phyloP scores from a whole-genome alignment of 2,329 filamentous ascomycete species.

The Metarhizium humberi region DNA sequence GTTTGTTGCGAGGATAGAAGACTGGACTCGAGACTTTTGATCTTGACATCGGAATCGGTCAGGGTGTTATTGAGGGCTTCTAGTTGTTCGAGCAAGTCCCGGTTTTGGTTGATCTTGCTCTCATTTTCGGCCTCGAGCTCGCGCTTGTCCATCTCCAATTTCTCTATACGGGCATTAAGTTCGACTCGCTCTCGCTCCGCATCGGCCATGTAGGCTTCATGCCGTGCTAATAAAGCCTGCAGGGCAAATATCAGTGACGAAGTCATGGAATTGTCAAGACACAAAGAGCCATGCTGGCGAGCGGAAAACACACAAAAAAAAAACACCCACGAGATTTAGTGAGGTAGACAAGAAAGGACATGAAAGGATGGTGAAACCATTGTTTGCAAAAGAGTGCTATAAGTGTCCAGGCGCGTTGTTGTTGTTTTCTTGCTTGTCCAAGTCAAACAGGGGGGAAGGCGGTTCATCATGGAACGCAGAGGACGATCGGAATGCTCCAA shows the following conservation, averaged over 20 bases:
- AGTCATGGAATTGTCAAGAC: conserved; percentile 10
- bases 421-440: neutral
- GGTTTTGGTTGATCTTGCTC: conserved; percentile 73
- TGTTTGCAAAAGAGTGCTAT: neutral
- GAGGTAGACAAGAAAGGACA: neutral
- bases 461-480: neutral
- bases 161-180: conserved; percentile 63
- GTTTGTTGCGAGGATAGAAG: conserved; percentile 71
- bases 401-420: neutral
- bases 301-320: neutral
- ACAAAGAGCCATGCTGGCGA: neutral
- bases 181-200: conserved; percentile 75
- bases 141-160: conserved; percentile 65
- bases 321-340: neutral
- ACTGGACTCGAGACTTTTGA: conserved; percentile 66
- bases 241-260: conserved; percentile 61
- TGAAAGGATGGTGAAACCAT: neutral
- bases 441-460: neutral
- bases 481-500: conserved; percentile 4
- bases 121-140: conserved; percentile 70
- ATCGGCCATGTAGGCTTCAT: conserved; percentile 91
- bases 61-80: conserved; percentile 76
- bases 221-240: conserved; percentile 82
- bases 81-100: conserved; percentile 69
- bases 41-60: conserved; percentile 68